These are phyloP conservation scores for Rhizoctonia solani DNA, from an alignment of 1,284 basidiomycete species.

Conservation along the genomic window DNA sequence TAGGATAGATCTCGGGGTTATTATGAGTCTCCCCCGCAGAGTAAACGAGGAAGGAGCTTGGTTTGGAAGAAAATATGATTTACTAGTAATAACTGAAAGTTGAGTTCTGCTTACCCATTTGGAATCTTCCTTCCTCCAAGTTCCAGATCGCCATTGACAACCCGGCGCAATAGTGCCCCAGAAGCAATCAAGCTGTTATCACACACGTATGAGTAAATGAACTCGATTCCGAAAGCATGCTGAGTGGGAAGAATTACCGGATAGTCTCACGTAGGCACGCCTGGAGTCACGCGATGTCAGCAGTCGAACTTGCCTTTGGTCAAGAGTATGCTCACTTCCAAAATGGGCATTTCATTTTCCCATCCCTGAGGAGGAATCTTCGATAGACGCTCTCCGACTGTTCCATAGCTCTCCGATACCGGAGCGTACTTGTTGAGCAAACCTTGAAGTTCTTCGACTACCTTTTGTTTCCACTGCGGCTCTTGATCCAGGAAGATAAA, in stretches of 20 bases:
- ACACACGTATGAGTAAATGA: neutral
- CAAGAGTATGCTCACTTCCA: neutral
- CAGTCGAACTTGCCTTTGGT: neutral
- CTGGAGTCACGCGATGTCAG: neutral
- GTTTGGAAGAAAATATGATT: neutral
- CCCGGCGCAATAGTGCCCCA: neutral
- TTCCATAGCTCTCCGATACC: neutral
- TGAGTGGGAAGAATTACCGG: conserved; percentile 5
- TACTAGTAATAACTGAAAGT: neutral
- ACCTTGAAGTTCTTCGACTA: neutral
- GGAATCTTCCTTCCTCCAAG: conserved; percentile 7
- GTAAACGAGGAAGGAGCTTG: conserved; percentile 17
- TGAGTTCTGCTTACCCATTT: neutral
- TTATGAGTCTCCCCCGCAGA: neutral
- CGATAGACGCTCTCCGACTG: conserved; percentile 3
- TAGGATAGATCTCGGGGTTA: conserved; percentile 2
- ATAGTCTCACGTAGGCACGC: conserved; percentile 15
- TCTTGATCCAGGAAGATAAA: conserved; percentile 31
- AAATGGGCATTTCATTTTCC: conserved; percentile 23
- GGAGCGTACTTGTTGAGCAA: conserved; percentile 12
- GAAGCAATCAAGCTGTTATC: neutral
- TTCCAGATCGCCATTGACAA: neutral
- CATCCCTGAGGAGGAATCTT: neutral
- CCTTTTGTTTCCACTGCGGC: conserved; percentile 6
- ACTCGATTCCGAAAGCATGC: too few relatives aligned